These are phyloP conservation scores for Lasiodiplodia gonubiensis DNA, from an alignment of 2,329 filamentous ascomycete species.

Conservation along the genomic window DNA sequence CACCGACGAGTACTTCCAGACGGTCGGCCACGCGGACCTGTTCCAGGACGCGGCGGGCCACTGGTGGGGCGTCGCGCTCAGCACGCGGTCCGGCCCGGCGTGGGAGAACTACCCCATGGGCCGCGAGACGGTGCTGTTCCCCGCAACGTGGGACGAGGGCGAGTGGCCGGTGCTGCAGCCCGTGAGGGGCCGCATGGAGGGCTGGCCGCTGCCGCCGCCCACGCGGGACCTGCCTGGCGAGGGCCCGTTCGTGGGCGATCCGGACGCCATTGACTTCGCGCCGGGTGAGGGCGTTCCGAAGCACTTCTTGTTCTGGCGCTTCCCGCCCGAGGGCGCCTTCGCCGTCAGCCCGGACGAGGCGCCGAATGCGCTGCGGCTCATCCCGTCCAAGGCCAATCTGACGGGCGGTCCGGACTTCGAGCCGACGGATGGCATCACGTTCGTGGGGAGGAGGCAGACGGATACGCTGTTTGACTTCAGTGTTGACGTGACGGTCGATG, in stretches of 20 bases:
- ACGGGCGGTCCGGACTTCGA: slow-evolving; percentile 59
- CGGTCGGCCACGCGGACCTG: slow-evolving; percentile 63
- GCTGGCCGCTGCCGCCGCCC: slow-evolving; percentile 48
- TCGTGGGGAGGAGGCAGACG: slow-evolving; percentile 61
- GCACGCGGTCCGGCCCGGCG: slow-evolving; percentile 42
- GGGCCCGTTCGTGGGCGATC: slow-evolving; percentile 51
- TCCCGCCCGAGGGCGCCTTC: slow-evolving; percentile 55
- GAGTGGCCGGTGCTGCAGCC: slow-evolving; percentile 47
- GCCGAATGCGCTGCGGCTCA: slow-evolving; percentile 53
- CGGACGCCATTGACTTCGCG: slow-evolving; percentile 56
- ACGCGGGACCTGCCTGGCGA: slow-evolving; percentile 44
- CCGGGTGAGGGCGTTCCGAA: slow-evolving; percentile 53
- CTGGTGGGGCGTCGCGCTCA: slow-evolving; percentile 57
- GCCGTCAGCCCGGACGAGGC: slow-evolving; percentile 51
- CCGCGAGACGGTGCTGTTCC: slow-evolving; percentile 58
- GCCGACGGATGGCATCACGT: slow-evolving; percentile 57
- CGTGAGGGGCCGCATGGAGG: slow-evolving; percentile 54
- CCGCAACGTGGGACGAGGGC: slow-evolving; percentile 55
- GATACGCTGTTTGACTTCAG: slow-evolving; percentile 61
- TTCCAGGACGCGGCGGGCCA: slow-evolving; percentile 58
- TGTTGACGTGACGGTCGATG: slow-evolving; percentile 54
- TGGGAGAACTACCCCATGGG: slow-evolving; percentile 56
- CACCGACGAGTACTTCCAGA: slow-evolving; percentile 50
- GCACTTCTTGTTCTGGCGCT: slow-evolving; percentile 64
- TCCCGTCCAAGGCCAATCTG: slow-evolving; percentile 59